phyloP scores from a whole-genome alignment of 495 filamentous ascomycete genomes.

The Immersiella caudata region DNA sequence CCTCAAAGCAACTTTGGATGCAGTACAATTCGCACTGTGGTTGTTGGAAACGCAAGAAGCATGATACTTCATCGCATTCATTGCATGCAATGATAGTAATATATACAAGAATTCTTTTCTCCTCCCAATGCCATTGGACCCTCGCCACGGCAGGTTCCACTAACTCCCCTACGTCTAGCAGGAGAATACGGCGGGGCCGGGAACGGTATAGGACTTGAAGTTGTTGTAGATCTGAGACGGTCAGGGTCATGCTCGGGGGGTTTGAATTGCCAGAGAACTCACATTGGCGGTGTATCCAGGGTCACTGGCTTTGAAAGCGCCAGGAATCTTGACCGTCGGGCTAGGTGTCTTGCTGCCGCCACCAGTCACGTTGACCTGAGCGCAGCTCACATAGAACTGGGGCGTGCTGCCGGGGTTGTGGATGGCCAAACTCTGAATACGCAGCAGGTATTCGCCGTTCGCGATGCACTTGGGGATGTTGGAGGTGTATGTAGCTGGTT shows the following conservation, averaged over 20 bases:
- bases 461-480: conserved; percentile 58
- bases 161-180: conserved; percentile 20
- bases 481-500: conserved; percentile 48
- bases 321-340: conserved; percentile 55
- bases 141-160: not conserved
- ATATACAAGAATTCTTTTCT: not conserved
- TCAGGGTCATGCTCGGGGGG: conserved; percentile 12
- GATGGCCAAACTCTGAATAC: conserved; percentile 62
- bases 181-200: conserved; percentile 47
- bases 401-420: conserved; percentile 55
- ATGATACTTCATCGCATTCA: too few relatives aligned
- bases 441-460: conserved; percentile 61
- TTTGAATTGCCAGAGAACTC: not conserved
- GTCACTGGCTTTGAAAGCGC: conserved; percentile 57
- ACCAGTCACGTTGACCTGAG: conserved; percentile 59
- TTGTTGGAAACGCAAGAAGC: too few relatives aligned
- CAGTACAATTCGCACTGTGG: too few relatives aligned
- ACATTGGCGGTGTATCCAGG: conserved; percentile 53
- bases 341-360: conserved; percentile 48
- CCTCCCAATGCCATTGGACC: not conserved
- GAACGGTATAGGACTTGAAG: conserved; percentile 54
- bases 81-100: not conserved
- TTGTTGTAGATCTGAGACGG: conserved; percentile 51
- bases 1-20: too few relatives aligned
- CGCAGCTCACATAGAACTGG: conserved; percentile 61